phyloP scores from a whole-genome alignment of 345 rosid genomes.

The Hibiscus mutabilis region DNA sequence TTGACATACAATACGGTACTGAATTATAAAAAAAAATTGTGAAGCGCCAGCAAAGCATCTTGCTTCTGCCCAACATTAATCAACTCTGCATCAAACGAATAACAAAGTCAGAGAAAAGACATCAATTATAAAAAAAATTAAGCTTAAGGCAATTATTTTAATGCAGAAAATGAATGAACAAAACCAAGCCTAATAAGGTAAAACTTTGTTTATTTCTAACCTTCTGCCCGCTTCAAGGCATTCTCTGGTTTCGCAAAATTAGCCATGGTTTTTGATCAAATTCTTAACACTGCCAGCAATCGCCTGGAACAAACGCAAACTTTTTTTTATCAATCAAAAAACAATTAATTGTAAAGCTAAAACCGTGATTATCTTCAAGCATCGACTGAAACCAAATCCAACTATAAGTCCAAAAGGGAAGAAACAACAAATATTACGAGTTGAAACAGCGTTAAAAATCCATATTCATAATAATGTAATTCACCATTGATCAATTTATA shows the following conservation, averaged over 20 bases:
- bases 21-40: slow-evolving; percentile 82
- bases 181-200: neutral
- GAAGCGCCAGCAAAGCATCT: slow-evolving; percentile 91
- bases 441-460: neutral
- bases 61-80: slow-evolving; percentile 98
- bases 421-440: neutral
- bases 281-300: neutral
- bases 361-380: neutral
- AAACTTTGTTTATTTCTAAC: slow-evolving; percentile 23
- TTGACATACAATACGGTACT: slow-evolving; percentile 89
- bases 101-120: neutral
- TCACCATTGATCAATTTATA: neutral
- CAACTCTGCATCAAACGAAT: slow-evolving; percentile 46
- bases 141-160: neutral
- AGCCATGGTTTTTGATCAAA: slow-evolving; percentile 42
- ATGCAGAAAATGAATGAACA: neutral
- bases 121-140: neutral
- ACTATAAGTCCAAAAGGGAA: neutral
- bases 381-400: neutral
- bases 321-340: neutral
- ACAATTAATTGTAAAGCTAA: neutral
- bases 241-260: slow-evolving; percentile 81
- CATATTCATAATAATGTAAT: neutral
- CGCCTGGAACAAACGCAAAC: neutral
- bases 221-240: slow-evolving; percentile 92